These are phyloP conservation scores for Leccinum uliginosum DNA, from an alignment of 768 basidiomycete species.

Conservation along the genomic window DNA sequence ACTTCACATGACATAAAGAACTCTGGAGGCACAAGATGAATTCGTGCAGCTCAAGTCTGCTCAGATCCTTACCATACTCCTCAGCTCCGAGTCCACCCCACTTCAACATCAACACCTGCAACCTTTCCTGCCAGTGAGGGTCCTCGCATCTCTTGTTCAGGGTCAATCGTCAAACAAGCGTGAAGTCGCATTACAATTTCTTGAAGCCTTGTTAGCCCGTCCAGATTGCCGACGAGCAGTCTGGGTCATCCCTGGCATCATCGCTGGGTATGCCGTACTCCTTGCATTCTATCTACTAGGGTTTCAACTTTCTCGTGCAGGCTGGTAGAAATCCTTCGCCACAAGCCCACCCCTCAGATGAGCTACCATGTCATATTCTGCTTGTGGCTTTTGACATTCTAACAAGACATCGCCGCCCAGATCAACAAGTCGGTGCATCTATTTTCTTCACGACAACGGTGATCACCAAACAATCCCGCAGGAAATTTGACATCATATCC, in stretches of 20 bases:
- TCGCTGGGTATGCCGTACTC: constrained; percentile 50
- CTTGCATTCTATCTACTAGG: not conserved
- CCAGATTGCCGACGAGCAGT: constrained; percentile 74
- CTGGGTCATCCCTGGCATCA: constrained; percentile 69
- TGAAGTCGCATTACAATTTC: constrained; percentile 88
- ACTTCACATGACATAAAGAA: constrained; percentile 39
- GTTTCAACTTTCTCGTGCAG: constrained; percentile 36
- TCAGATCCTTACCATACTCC: constrained; percentile 82
- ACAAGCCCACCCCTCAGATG: constrained; percentile 86
- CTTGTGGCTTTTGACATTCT: constrained; percentile 92
- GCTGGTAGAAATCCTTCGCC: constrained; percentile 76
- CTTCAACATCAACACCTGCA: constrained; percentile 50
- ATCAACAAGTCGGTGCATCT: constrained; percentile 69
- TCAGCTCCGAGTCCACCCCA: constrained; percentile 54
- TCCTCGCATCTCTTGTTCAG: constrained; percentile 59
- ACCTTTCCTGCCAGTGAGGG: constrained; percentile 57
- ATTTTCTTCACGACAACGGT: not conserved
- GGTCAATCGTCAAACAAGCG: constrained; percentile 61
- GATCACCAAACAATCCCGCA: constrained; percentile 28
- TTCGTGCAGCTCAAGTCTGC: constrained; percentile 88
- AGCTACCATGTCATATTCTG: constrained; percentile 92
- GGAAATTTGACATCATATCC: constrained; percentile 87
- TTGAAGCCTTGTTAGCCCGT: constrained; percentile 81
- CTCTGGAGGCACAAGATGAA: constrained; percentile 83
- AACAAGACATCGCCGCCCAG: constrained; percentile 76